These are phyloP conservation scores for Cydonia oblonga DNA, from an alignment of 331 rosid species.

Conservation along the genomic window DNA sequence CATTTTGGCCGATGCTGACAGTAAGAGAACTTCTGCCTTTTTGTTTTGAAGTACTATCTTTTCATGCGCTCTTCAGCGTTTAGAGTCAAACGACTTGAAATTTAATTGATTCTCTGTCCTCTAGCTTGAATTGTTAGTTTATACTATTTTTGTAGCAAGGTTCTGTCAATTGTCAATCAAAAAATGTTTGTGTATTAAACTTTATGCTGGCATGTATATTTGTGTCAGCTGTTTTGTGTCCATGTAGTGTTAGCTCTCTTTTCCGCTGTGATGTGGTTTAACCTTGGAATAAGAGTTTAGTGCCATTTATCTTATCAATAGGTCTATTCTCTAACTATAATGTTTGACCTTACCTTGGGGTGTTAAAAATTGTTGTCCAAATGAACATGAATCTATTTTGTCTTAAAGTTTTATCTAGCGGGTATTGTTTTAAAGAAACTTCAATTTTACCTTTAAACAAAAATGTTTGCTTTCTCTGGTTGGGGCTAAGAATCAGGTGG, in stretches of 20 bases:
- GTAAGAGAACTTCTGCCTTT: constrained; percentile 43
- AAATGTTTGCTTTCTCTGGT: background rate
- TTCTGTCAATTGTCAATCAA: background rate
- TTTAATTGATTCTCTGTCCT: background rate
- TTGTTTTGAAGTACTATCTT: background rate
- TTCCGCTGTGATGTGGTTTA: background rate
- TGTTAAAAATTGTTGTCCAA: background rate
- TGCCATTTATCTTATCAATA: background rate
- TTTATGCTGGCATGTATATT: background rate
- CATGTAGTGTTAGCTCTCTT: background rate
- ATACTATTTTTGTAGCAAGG: background rate
- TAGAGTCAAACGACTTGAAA: background rate
- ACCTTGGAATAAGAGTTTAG: background rate
- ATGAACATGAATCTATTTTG: background rate
- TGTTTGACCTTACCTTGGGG: background rate
- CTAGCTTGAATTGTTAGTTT: background rate
- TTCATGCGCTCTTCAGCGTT: background rate
- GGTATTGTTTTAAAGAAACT: background rate
- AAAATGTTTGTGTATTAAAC: background rate
- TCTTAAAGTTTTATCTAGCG: background rate
- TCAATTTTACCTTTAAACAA: background rate
- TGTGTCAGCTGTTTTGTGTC: background rate
- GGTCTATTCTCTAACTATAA: background rate
- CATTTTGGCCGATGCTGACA: constrained; percentile 80
- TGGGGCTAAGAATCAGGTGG: background rate